phyloP scores from a whole-genome alignment of 1,284 basidiomycete genomes.

The Puccinia polysora region DNA sequence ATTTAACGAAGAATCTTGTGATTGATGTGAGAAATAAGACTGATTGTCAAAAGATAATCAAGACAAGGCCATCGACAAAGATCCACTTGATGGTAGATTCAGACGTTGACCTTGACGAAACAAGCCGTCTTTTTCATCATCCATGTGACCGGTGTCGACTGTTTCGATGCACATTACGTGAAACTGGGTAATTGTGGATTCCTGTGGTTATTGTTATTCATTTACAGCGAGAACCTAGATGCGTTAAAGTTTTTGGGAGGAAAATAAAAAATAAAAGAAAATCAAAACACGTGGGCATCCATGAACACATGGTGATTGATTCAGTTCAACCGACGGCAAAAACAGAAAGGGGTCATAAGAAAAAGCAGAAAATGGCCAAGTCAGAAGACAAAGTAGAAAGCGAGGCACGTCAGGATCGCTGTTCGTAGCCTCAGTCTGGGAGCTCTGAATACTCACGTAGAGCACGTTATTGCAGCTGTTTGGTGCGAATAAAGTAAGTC shows the following conservation, averaged over 20 bases:
- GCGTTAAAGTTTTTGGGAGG: background rate
- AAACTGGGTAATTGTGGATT: too few relatives aligned
- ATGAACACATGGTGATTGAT: background rate
- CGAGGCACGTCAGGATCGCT: background rate
- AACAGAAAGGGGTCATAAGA: background rate
- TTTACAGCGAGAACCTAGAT: conserved; percentile 5
- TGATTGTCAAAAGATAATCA: too few relatives aligned
- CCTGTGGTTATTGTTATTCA: background rate
- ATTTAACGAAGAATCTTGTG: too few relatives aligned
- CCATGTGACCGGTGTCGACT: too few relatives aligned
- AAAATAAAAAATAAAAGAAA: background rate
- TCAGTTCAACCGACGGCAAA: background rate
- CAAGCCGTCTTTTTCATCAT: too few relatives aligned
- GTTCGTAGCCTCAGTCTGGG: background rate
- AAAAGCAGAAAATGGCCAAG: background rate
- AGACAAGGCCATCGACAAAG: too few relatives aligned
- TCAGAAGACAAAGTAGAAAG: background rate
- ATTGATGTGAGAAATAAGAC: too few relatives aligned
- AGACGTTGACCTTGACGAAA: too few relatives aligned
- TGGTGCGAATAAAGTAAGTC: background rate
- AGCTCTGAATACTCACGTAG: conserved; percentile 42
- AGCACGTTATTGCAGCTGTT: conserved; percentile 33
- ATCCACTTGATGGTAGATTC: too few relatives aligned
- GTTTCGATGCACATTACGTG: too few relatives aligned
- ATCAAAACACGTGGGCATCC: background rate